A percentile compares a stretch with the other conserved stretches of the same genome.
Evolutionary conservation across 2,329 filamentous ascomycete genomes (phyloP).

Genomic region (Tothia fuscella): DNA sequence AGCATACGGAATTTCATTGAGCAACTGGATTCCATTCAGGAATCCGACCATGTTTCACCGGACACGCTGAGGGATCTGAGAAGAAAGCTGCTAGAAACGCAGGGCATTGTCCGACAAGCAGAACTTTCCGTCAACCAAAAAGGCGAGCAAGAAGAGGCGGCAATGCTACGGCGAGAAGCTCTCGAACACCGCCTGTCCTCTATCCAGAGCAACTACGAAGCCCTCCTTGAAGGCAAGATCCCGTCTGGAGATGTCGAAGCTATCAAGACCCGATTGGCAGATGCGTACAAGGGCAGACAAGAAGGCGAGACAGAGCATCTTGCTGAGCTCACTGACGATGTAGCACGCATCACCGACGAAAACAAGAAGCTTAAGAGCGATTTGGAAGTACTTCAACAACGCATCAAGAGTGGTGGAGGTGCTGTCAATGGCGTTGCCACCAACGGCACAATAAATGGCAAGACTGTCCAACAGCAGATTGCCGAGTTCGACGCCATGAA

Average conservation of each 20-base stretch:
- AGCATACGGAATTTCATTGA: slow-evolving; percentile 74
- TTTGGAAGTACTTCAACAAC: slow-evolving; percentile 67
- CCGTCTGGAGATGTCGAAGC: slow-evolving; percentile 69
- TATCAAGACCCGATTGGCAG: slow-evolving; percentile 66
- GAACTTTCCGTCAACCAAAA: slow-evolving; percentile 73
- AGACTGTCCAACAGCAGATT: slow-evolving; percentile 94
- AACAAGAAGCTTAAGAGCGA: slow-evolving; percentile 68
- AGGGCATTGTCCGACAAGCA: slow-evolving; percentile 84
- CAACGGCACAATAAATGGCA: slow-evolving; percentile 55
- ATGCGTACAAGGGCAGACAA: slow-evolving; percentile 64
- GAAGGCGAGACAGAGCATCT: slow-evolving; percentile 61
- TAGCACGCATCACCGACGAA: slow-evolving; percentile 67
- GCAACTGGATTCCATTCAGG: slow-evolving; percentile 65
- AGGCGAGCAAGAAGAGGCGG: slow-evolving; percentile 50
- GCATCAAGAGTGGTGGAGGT: slow-evolving; percentile 51
- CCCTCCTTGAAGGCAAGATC: slow-evolving; percentile 67
- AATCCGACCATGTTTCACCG: slow-evolving; percentile 67
- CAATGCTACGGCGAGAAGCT: slow-evolving; percentile 54
- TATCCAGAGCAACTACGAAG: slow-evolving; percentile 74
- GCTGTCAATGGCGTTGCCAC: slow-evolving; percentile 43
- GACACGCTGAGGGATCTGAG: slow-evolving; percentile 71
- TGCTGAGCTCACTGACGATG: slow-evolving; percentile 64
- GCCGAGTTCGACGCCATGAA: slow-evolving; percentile 99
- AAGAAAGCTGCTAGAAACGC: slow-evolving; percentile 71
- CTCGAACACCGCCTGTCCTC: slow-evolving; percentile 64